Conservation (phyloP, 176 grass and related monocot species). For the Hordeum vulgare region DNA sequence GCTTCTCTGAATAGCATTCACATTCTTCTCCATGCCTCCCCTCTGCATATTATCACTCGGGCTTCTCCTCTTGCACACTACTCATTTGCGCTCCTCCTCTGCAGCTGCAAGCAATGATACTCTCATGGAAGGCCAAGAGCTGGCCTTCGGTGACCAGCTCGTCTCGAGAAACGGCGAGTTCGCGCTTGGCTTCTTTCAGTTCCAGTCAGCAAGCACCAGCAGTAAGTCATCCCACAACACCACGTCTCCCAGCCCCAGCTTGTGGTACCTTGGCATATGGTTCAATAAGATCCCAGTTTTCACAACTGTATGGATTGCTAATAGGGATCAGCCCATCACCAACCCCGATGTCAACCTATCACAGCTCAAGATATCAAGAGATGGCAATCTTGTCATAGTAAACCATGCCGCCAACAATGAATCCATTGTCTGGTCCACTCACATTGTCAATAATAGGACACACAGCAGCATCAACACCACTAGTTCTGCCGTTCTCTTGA, state of each 20-base stretch:
- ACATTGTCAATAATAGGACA: not conserved
- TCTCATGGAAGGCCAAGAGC: not conserved
- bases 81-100: not conserved
- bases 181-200: slow-evolving; percentile 42
- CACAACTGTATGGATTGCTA: not conserved
- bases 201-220: not conserved
- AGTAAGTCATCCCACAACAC: not conserved
- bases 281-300: not conserved
- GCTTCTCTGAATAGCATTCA: not conserved
- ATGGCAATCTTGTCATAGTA: not conserved
- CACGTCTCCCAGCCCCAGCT: not conserved
- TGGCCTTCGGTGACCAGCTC: slow-evolving; percentile 19
- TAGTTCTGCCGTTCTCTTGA: not conserved
- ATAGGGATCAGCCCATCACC: not conserved
- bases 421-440: not conserved
- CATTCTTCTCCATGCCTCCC: not conserved
- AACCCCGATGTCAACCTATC: not conserved
- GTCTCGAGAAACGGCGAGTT: slow-evolving; percentile 29
- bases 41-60: not conserved
- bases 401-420: not conserved
- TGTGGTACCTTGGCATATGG: not conserved
- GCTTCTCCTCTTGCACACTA: not conserved
- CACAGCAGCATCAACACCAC: not conserved
- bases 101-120: not conserved
- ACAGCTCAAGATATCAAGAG: not conserved